phyloP scores from a whole-genome alignment of 768 basidiomycete species.

The Leccinum pellstonianum region DNA sequence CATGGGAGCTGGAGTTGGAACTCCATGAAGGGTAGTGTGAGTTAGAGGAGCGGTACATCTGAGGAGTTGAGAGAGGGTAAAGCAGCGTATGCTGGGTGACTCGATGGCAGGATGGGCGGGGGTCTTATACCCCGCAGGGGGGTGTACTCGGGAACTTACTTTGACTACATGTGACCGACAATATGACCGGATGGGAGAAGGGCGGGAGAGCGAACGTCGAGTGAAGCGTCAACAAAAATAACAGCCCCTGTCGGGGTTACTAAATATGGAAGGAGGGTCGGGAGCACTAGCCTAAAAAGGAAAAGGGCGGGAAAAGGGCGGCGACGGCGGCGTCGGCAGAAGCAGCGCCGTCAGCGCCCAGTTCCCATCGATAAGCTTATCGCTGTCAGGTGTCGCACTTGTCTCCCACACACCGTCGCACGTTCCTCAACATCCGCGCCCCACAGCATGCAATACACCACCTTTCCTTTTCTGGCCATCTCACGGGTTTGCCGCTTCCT shows the following conservation, averaged over 20 bases:
- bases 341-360: constrained; percentile 7
- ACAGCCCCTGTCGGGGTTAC: constrained; percentile 18
- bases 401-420: constrained; percentile 13
- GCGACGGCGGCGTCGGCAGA: constrained; percentile 22
- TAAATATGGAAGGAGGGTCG: constrained; percentile 25
- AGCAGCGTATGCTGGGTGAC: constrained; percentile 20
- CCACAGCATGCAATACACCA: background rate
- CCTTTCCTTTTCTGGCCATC: constrained; percentile 10
- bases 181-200: constrained; percentile 12
- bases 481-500: background rate
- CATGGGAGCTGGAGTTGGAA: constrained; percentile 7
- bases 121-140: constrained; percentile 29
- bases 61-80: constrained; percentile 2
- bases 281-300: constrained; percentile 11
- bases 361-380: constrained; percentile 19
- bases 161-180: constrained; percentile 14
- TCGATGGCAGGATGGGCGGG: constrained; percentile 11
- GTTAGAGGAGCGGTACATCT: constrained; percentile 23
- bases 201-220: constrained; percentile 31
- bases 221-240: constrained; percentile 16
- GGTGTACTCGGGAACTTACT: constrained; percentile 22
- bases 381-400: constrained; percentile 10
- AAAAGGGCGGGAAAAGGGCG: constrained; percentile 23
- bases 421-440: constrained; percentile 6
- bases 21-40: constrained; percentile 27